These are phyloP conservation scores for Pseudogymnoascus destructans DNA, from an alignment of 2,329 filamentous ascomycete genomes.

Conservation along the genomic window DNA sequence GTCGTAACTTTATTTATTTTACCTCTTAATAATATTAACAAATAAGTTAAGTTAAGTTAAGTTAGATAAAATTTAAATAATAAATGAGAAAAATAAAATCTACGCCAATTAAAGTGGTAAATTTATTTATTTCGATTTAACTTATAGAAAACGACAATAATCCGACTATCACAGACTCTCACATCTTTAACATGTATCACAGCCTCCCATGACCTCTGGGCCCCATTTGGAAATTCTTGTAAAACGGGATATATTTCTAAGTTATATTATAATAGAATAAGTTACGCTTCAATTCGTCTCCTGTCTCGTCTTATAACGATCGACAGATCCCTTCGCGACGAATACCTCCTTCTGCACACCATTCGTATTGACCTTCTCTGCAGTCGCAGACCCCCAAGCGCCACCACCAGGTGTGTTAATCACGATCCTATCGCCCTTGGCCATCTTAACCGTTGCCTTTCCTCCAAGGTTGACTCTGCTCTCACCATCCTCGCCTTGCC, in stretches of 20 bases:
- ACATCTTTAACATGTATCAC: no score
- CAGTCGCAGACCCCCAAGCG: slow-evolving; percentile 15
- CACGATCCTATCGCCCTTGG: slow-evolving; percentile 17
- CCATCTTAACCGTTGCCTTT: slow-evolving; percentile 16
- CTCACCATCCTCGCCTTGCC: slow-evolving; percentile 32
- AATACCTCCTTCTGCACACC: not conserved
- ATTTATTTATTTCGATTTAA: no score
- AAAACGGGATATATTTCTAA: not conserved
- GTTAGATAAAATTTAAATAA: no score
- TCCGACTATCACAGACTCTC: no score
- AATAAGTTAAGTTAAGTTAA: no score
- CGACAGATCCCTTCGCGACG: not conserved
- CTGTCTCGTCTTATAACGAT: slow-evolving; percentile 4
- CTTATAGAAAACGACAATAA: no score
- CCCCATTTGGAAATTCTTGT: not conserved
- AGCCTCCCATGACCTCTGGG: not conserved
- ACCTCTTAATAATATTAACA: no score
- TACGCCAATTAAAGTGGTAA: no score
- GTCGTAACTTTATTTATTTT: no score
- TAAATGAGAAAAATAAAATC: no score
- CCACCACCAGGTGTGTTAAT: slow-evolving; percentile 19
- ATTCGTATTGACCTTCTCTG: not conserved
- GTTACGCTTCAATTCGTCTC: not conserved
- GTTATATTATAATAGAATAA: not conserved
- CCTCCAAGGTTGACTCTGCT: slow-evolving; percentile 17